Evolutionary conservation across 257 asterid species (phyloP).

Genomic region (Orobanche coerulescens): DNA sequence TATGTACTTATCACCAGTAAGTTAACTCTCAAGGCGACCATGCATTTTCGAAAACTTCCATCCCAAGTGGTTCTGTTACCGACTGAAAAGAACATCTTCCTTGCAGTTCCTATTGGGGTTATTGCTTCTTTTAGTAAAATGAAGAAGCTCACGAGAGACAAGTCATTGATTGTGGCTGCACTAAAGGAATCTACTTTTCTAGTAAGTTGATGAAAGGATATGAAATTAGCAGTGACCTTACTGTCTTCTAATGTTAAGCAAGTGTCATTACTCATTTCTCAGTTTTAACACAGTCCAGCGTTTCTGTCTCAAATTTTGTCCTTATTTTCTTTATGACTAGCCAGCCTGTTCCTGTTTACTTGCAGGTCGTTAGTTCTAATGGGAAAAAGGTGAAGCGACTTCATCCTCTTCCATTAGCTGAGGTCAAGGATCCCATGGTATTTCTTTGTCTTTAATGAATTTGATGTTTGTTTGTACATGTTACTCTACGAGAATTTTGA

Average conservation of each 20-base stretch:
- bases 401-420: slow-evolving; percentile 61
- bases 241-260: not conserved
- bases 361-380: slow-evolving; percentile 72
- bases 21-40: not conserved
- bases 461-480: slow-evolving; percentile 5
- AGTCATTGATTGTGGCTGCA: slow-evolving; percentile 58
- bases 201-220: slow-evolving; percentile 55
- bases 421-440: slow-evolving; percentile 79
- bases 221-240: not conserved
- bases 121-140: slow-evolving; percentile 75
- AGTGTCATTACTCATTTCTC: slow-evolving; percentile 10
- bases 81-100: slow-evolving; percentile 20
- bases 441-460: slow-evolving; percentile 4
- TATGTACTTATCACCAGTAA: not conserved
- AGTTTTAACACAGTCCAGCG: not conserved
- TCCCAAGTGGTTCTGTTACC: not conserved
- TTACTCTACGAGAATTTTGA: not conserved
- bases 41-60: slow-evolving; percentile 15
- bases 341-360: slow-evolving; percentile 21
- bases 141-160: slow-evolving; percentile 78
- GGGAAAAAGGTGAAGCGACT: slow-evolving; percentile 83
- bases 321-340: slow-evolving; percentile 14
- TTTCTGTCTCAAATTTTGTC: not conserved
- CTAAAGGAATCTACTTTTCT: slow-evolving; percentile 70
- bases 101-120: slow-evolving; percentile 87